These are phyloP conservation scores for Saccharomyces pastorianus DNA, from an alignment of 1,139 yeast species.

Conservation along the genomic window DNA sequence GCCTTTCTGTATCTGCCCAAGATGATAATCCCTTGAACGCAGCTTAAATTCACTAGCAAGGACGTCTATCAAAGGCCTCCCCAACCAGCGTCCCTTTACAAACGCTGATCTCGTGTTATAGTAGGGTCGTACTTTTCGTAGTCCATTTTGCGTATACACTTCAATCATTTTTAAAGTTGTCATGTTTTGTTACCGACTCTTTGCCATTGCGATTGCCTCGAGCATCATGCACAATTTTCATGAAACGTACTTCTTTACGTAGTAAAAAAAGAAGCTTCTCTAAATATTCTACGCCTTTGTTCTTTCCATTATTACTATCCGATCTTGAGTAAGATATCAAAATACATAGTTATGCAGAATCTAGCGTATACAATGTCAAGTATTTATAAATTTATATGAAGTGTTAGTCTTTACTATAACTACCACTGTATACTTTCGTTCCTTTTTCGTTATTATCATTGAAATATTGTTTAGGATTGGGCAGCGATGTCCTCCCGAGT, in stretches of 20 bases:
- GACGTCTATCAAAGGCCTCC: slow-evolving; percentile 61
- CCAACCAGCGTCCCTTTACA: slow-evolving; percentile 86
- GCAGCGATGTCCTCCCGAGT: too few relatives aligned
- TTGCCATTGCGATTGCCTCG: neutral
- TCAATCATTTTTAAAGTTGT: slow-evolving; percentile 5
- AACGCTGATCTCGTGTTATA: slow-evolving; percentile 72
- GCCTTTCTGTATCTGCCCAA: slow-evolving; percentile 15
- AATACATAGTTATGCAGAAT: too few relatives aligned
- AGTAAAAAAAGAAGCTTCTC: neutral
- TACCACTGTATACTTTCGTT: too few relatives aligned
- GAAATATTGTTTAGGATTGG: too few relatives aligned
- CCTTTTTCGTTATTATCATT: too few relatives aligned
- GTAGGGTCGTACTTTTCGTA: slow-evolving; percentile 75
- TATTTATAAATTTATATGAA: too few relatives aligned
- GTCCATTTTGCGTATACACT: slow-evolving; percentile 28
- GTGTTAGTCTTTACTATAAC: too few relatives aligned
- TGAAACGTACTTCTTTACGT: neutral
- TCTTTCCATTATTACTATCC: too few relatives aligned
- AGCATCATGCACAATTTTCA: neutral
- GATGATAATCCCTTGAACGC: slow-evolving; percentile 16
- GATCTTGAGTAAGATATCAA: too few relatives aligned
- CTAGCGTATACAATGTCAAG: too few relatives aligned
- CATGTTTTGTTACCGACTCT: neutral
- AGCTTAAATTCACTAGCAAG: slow-evolving; percentile 64
- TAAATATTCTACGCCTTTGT: too few relatives aligned